These are phyloP conservation scores for Sarocladium brachiariae DNA, from an alignment of 2,329 filamentous ascomycete genomes.

Conservation along the genomic window DNA sequence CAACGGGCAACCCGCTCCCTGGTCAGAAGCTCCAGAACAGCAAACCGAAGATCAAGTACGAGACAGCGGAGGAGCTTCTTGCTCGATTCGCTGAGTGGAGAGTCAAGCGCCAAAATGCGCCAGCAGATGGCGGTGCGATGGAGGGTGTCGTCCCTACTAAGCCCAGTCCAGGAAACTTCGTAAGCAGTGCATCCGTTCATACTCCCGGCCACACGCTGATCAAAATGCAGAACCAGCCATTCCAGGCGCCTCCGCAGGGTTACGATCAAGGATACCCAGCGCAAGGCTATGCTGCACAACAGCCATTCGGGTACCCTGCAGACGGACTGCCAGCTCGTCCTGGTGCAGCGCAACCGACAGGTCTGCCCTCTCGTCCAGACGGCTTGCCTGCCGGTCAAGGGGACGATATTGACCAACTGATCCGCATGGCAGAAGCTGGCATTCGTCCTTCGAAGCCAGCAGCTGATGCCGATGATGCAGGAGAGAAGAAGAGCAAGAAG, in stretches of 20 bases:
- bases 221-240: constrained; percentile 31
- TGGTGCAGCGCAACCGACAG: constrained; percentile 30
- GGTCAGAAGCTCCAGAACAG: constrained; percentile 57
- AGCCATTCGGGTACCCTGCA: constrained; percentile 28
- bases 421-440: constrained; percentile 57
- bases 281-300: constrained; percentile 13
- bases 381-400: constrained; percentile 29
- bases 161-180: constrained; percentile 48
- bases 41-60: constrained; percentile 65
- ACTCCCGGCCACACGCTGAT: constrained; percentile 15
- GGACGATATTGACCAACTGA: constrained; percentile 60
- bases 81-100: constrained; percentile 69
- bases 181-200: constrained; percentile 34
- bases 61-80: constrained; percentile 72
- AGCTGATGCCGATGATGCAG: constrained; percentile 30
- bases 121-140: constrained; percentile 45
- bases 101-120: constrained; percentile 43
- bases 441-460: constrained; percentile 42
- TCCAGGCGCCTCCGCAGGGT: constrained; percentile 19
- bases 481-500: constrained; percentile 62
- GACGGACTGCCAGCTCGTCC: constrained; percentile 41
- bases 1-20: constrained; percentile 76
- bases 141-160: constrained; percentile 24
- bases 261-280: constrained; percentile 13
- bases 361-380: constrained; percentile 38